phyloP scores from a whole-genome alignment of 768 basidiomycete species.

The Podaxis sp. region DNA sequence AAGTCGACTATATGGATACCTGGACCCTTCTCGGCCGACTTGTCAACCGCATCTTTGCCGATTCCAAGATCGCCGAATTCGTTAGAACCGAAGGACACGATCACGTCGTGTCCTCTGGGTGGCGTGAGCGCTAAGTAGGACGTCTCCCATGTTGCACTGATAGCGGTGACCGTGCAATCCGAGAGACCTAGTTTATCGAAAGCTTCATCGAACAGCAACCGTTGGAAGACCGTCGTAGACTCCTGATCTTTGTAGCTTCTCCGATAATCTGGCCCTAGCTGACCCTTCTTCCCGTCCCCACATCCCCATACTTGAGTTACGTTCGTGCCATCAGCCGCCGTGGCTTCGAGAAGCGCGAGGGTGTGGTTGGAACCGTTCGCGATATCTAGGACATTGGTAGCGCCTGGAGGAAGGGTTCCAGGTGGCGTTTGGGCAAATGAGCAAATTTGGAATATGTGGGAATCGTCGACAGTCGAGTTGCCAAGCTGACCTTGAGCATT shows the following conservation, averaged over 20 bases:
- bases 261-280: conserved; percentile 56
- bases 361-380: conserved; percentile 82
- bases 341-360: conserved; percentile 53
- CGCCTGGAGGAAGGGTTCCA: conserved; percentile 29
- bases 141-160: conserved; percentile 84
- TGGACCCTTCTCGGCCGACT: conserved; percentile 14
- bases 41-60: conserved; percentile 28
- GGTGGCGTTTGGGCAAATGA: conserved; percentile 32
- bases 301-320: conserved; percentile 62
- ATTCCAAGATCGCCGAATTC: conserved; percentile 83
- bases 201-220: conserved; percentile 37
- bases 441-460: conserved; percentile 40
- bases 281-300: conserved; percentile 71
- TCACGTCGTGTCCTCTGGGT: conserved; percentile 41
- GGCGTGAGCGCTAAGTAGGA: conserved; percentile 65
- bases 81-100: conserved; percentile 82
- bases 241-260: conserved; percentile 17
- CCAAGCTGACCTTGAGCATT: conserved; percentile 56
- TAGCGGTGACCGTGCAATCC: conserved; percentile 44
- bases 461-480: conserved; percentile 45
- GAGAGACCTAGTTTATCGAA: conserved; percentile 33
- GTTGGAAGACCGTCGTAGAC: conserved; percentile 42
- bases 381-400: conserved; percentile 45
- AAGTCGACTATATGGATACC: conserved; percentile 43
- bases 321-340: conserved; percentile 19